These are phyloP conservation scores for Linnemannia schmuckeri DNA, from an alignment of 192 early-diverging fungal genomes.

Conservation along the genomic window DNA sequence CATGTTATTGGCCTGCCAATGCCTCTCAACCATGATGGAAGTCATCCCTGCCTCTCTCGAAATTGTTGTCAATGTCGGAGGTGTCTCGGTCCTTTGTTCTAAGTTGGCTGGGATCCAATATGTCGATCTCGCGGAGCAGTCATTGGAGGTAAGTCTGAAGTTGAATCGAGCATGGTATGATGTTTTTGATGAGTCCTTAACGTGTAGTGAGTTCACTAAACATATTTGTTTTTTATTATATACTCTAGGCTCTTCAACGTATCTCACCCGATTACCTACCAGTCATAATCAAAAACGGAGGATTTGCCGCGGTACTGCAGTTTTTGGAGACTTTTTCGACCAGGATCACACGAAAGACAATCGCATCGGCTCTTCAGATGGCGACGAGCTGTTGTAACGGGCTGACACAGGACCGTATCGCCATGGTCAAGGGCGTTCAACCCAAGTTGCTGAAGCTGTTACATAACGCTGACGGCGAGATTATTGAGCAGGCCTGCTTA, in stretches of 20 bases:
- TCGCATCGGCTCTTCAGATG: slow-evolving; percentile 62
- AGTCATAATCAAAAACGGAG: slow-evolving; percentile 77
- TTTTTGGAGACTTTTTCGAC: slow-evolving; percentile 93
- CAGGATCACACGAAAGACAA: slow-evolving; percentile 82
- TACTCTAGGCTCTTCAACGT: slow-evolving; percentile 73
- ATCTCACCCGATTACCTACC: slow-evolving; percentile 79
- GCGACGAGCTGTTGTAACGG: slow-evolving; percentile 74
- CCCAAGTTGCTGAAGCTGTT: slow-evolving; percentile 80
- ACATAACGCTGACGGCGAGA: slow-evolving; percentile 75
- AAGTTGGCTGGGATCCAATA: slow-evolving; percentile 90
- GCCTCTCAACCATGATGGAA: slow-evolving; percentile 91
- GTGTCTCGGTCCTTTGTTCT: slow-evolving; percentile 75
- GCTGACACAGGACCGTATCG: slow-evolving; percentile 66
- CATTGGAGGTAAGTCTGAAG: slow-evolving; percentile 68
- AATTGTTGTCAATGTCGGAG: slow-evolving; percentile 75
- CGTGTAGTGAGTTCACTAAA: not conserved
- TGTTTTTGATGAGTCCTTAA: not conserved
- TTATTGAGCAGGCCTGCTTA: slow-evolving; percentile 77
- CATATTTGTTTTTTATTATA: not conserved
- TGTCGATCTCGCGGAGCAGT: slow-evolving; percentile 94
- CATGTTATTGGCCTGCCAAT: slow-evolving; percentile 92
- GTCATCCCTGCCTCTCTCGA: slow-evolving; percentile 79
- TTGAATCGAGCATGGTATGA: not conserved
- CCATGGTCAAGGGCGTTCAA: slow-evolving; percentile 73
- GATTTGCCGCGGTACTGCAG: slow-evolving; percentile 80